Base-by-base conservation (phyloP, 2,329 filamentous ascomycete species). In the Colletotrichum sp. region DNA sequence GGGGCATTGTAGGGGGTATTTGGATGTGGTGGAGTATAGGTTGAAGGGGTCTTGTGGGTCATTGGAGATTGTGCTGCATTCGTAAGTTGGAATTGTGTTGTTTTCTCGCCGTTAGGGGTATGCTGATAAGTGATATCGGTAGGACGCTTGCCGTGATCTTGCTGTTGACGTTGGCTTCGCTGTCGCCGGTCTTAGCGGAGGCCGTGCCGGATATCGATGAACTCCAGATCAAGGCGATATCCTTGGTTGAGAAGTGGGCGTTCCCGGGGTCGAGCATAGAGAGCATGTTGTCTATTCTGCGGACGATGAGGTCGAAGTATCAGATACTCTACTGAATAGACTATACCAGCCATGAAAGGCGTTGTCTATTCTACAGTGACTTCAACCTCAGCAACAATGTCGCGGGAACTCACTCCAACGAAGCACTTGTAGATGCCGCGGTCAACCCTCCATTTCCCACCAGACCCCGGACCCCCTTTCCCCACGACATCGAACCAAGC, bases 361-460 rank as follows among this genome's bases (percentile, higher is more conserved):
- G n/a, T n/a, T n/a, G n/a, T n/a, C n/a, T 34, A 76, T 44, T 71
- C 65, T 3, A 75, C 75, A 1, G 59, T 10, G n/a, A 79, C 15
- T 1, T 73, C 39, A 0, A 78, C 28, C 4, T 65, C 65, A 3
- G 71, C 73, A 1, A 39, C 36, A 2, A 76, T 30, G 49, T 76
- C 52, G 1, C 78, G 52, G 5, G 77, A 79, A 65, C 77, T 78
- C 6, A 69, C 73, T 8, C 78, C 76, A 0, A 79, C 65, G 34
- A 7, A 77, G 30, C 65, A 72, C 1, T 65, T 74, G 69, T 78
- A 79, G 1, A 8, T 62, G n/a, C 76, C 78, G 1, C 66, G 26
- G 32, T 79, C 78, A 13, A 78, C 65, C 16, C 78, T 70, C 78
- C 78, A 79, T 8, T 32, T 67, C 2, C 78, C 76, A 21, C 70